These are phyloP conservation scores for Plenodomus lindquistii DNA, from an alignment of 2,329 filamentous ascomycete genomes.

Conservation along the genomic window DNA sequence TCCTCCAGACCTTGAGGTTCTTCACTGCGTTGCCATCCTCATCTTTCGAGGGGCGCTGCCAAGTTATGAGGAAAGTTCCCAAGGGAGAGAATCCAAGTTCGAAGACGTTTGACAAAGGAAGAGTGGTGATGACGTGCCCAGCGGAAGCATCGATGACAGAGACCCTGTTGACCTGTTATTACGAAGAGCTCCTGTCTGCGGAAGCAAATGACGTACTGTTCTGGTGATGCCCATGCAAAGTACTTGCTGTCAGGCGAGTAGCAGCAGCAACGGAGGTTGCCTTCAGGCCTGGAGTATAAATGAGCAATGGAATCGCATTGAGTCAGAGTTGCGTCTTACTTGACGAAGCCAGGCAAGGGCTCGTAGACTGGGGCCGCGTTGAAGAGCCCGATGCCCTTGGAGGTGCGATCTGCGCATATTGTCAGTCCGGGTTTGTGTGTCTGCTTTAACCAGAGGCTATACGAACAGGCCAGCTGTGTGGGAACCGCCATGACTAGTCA, in stretches of 20 bases:
- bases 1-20: constrained; percentile 96
- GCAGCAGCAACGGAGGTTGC: constrained; percentile 89
- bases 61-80: constrained; percentile 92
- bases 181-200: not conserved
- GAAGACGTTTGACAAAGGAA: constrained; percentile 83
- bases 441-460: not conserved
- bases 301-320: constrained; percentile 10
- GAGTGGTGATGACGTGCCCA: constrained; percentile 72
- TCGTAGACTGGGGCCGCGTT: constrained; percentile 90
- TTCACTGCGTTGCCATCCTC: constrained; percentile 90
- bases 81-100: constrained; percentile 92
- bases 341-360: constrained; percentile 75
- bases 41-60: constrained; percentile 92
- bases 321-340: constrained; percentile 44
- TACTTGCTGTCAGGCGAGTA: constrained; percentile 97
- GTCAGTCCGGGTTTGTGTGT: constrained; percentile 12
- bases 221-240: constrained; percentile 90
- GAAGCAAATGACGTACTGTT: constrained; percentile 56
- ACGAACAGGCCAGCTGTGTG: constrained; percentile 87
- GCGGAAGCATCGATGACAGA: constrained; percentile 79
- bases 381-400: constrained; percentile 93
- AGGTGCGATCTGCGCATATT: constrained; percentile 71
- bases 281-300: constrained; percentile 69
- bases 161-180: constrained; percentile 58
- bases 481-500: constrained; percentile 91